phyloP scores from a whole-genome alignment of 2,329 filamentous ascomycete genomes.

The Leptographium galeiforme region DNA sequence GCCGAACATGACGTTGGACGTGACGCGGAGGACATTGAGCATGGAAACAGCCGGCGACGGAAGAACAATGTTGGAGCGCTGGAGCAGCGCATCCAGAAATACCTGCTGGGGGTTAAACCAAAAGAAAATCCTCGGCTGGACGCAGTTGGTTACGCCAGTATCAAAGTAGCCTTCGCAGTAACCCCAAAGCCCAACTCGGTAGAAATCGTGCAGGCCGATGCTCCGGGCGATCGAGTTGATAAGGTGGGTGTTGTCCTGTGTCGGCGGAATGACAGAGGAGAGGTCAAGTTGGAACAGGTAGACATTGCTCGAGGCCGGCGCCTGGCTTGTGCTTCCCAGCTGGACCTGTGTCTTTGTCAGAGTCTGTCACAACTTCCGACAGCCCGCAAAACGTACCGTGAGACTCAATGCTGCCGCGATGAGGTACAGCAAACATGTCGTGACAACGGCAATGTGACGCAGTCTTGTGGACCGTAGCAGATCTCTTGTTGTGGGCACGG shows the following conservation, averaged over 20 bases:
- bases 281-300: conserved; percentile 82
- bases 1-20: conserved; percentile 77
- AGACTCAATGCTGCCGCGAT: not conserved
- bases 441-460: not conserved
- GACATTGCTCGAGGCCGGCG: conserved; percentile 49
- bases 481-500: not conserved
- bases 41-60: conserved; percentile 61
- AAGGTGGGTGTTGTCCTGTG: conserved; percentile 56
- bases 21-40: conserved; percentile 58
- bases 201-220: conserved; percentile 85
- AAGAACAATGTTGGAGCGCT: conserved; percentile 71
- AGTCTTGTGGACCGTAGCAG: not conserved
- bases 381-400: not conserved
- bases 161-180: conserved; percentile 78
- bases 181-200: conserved; percentile 82
- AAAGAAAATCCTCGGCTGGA: conserved; percentile 54
- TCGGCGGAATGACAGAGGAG: conserved; percentile 63
- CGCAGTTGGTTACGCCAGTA: conserved; percentile 66
- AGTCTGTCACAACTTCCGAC: not conserved
- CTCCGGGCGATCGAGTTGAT: conserved; percentile 81
- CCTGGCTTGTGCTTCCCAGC: conserved; percentile 58
- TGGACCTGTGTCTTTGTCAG: not conserved
- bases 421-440: not conserved
- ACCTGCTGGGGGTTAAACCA: conserved; percentile 89
- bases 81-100: conserved; percentile 63